Percentiles rank a stretch among this genome's conserved stretches.
Conservation (phyloP, 2,329 filamentous ascomycete species). For the Metarhizium brunneum region DNA sequence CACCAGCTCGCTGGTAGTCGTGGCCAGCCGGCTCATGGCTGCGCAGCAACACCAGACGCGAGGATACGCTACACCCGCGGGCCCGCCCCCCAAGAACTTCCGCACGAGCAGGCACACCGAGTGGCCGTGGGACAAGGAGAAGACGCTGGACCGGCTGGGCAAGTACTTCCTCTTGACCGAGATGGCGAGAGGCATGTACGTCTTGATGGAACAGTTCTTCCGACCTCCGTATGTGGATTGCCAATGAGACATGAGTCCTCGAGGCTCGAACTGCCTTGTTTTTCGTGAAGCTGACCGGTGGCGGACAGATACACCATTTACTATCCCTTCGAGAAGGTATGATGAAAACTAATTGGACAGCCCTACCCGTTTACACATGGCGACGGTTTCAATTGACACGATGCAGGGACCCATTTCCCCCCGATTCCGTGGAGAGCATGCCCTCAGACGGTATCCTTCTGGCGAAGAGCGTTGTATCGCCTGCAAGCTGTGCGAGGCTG, state of each 20-base stretch:
- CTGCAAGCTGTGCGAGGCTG: conserved; percentile 97
- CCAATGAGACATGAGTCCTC: background rate
- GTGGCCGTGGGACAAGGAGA: conserved; percentile 76
- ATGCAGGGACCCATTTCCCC: conserved; percentile 84
- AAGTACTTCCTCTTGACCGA: conserved; percentile 95
- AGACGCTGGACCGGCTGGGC: conserved; percentile 70
- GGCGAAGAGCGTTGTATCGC: conserved; percentile 99
- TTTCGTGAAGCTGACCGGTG: background rate
- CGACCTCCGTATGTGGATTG: conserved; percentile 73
- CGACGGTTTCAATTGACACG: conserved; percentile 11
- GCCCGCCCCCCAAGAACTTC: conserved; percentile 73
- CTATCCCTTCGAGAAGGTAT: conserved; percentile 93
- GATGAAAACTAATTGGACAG: conserved; percentile 5
- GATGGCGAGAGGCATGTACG: conserved; percentile 96
- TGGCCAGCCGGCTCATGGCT: conserved; percentile 10
- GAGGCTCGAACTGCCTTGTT: background rate
- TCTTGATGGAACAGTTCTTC: conserved; percentile 96
- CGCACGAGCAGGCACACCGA: conserved; percentile 61
- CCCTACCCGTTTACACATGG: background rate
- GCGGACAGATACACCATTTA: conserved; percentile 83
- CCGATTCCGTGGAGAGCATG: conserved; percentile 96
- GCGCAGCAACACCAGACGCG: conserved; percentile 18
- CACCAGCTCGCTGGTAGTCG: conserved; percentile 12
- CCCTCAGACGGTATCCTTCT: conserved; percentile 88
- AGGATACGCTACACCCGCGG: conserved; percentile 59